Base-by-base conservation (phyloP, 176 grass and related monocot species). In the Guadua angustifolia region DNA sequence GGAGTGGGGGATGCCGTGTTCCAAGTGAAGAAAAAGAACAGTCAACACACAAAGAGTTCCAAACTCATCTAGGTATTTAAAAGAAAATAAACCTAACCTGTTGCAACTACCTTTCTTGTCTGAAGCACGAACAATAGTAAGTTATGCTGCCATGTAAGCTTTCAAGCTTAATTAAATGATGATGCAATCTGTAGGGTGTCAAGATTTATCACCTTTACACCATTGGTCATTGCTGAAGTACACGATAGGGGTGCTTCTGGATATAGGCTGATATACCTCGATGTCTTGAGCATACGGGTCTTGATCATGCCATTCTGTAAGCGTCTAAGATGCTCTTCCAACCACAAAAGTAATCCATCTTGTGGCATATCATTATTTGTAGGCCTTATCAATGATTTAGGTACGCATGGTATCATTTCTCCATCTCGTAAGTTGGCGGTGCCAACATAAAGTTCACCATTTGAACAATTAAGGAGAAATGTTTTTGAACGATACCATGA, bases 331-430 rank as follows among this genome's bases (percentile, higher is more conserved):
- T 99, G 93, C 67, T 99, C 93, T 88, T 99, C 96, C 47, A 99
- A 94, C 96, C 96, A 99, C 84, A 95, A 62, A 83, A 99, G 86
- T 25, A 99, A 76, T 75, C 88, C 96, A 67, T 99, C 96, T 90
- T 94, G 93, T 18, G 87, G 74, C 53, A 88, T 72, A 82, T 88
- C 79, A 88, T 35, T 84, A 76, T 71, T 43, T 42, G 56, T 78
- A 81, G 59, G 52, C 82, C 79, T 93, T 86, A 95, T 74, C 84
- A 92, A 89, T 82, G 74, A 79, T 83, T 73, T 84, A 0, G 96
- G 93, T 26, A 95, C 91, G 59, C 93, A 99, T 39, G 81, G 88
- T 73, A 99, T 73, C 93, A 95, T 93, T 86, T 92, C 87, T 64
- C 87, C 91, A 75, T 64, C 6, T 15, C 22, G 24, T 66, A 87